These are phyloP conservation scores for Eucalyptus globulus DNA, from an alignment of 345 rosid species.

Conservation along the genomic window DNA sequence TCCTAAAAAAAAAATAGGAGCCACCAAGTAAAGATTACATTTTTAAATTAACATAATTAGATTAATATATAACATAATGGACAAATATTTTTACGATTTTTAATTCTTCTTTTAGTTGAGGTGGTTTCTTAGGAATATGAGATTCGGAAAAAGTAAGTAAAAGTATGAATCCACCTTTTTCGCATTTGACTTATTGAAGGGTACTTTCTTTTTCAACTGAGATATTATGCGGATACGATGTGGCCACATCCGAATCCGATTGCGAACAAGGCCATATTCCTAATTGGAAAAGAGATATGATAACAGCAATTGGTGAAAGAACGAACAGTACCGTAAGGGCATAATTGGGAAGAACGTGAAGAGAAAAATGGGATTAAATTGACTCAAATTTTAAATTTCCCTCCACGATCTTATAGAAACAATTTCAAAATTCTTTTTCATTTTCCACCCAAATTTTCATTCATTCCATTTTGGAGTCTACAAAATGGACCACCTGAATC, in stretches of 20 bases:
- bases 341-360: not conserved
- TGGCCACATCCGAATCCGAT: not conserved
- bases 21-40: not conserved
- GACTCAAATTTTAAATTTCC: not conserved
- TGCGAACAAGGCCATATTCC: not conserved
- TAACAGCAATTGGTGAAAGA: not conserved
- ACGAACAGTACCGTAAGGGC: not conserved
- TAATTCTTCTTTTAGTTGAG: not conserved
- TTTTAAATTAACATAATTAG: not conserved
- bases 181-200: not conserved
- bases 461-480: not conserved
- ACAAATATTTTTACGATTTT: not conserved
- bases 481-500: rapidly evolving
- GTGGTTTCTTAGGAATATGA: not conserved
- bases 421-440: not conserved
- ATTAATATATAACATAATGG: not conserved
- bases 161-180: not conserved
- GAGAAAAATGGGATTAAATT: not conserved
- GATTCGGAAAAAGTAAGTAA: not conserved
- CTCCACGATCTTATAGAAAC: not conserved
- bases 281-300: not conserved
- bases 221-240: not conserved
- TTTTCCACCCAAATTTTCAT: not conserved
- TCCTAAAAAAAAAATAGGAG: not conserved
- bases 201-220: not conserved